Conservation (phyloP, 2,329 filamentous ascomycete genomes). For the Pyrenochaeta sp. region DNA sequence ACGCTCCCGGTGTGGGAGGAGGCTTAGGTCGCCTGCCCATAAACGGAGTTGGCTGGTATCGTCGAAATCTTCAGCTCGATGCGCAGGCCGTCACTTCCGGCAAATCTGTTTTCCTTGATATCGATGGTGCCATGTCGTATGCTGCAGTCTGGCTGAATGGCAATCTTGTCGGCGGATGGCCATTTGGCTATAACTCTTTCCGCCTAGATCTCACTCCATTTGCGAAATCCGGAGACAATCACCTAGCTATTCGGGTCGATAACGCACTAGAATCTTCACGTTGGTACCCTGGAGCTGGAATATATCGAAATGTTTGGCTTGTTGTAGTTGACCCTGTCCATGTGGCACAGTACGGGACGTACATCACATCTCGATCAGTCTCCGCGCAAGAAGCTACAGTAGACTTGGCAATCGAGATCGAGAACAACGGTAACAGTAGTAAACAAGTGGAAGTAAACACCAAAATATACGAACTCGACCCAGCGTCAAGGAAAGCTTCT, state of each 20-base stretch:
- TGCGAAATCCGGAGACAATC: constrained; percentile 45
- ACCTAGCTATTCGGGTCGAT: constrained; percentile 60
- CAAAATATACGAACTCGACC: constrained; percentile 51
- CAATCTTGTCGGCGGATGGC: constrained; percentile 60
- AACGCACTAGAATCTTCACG: constrained; percentile 58
- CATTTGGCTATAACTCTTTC: constrained; percentile 60
- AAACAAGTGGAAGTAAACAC: constrained; percentile 53
- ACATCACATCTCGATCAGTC: constrained; percentile 56
- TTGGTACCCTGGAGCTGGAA: constrained; percentile 64
- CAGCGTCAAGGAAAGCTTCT: constrained; percentile 29
- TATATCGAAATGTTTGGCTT: constrained; percentile 66
- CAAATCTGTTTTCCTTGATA: constrained; percentile 55
- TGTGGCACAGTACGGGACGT: constrained; percentile 60
- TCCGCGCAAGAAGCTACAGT: constrained; percentile 56
- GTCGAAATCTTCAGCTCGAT: constrained; percentile 26
- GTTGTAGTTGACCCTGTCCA: constrained; percentile 56
- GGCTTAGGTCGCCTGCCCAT: constrained; percentile 57
- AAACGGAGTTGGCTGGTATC: constrained; percentile 62
- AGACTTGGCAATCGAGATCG: constrained; percentile 56
- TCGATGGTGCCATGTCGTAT: constrained; percentile 62
- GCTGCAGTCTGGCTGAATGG: constrained; percentile 61
- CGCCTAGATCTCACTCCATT: constrained; percentile 59
- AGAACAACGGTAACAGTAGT: constrained; percentile 52
- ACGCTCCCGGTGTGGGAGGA: constrained; percentile 39
- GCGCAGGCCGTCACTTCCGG: constrained; percentile 27